Base-by-base conservation (phyloP, 31 red algal genomes). In the Porphyra umbilicalis region DNA sequence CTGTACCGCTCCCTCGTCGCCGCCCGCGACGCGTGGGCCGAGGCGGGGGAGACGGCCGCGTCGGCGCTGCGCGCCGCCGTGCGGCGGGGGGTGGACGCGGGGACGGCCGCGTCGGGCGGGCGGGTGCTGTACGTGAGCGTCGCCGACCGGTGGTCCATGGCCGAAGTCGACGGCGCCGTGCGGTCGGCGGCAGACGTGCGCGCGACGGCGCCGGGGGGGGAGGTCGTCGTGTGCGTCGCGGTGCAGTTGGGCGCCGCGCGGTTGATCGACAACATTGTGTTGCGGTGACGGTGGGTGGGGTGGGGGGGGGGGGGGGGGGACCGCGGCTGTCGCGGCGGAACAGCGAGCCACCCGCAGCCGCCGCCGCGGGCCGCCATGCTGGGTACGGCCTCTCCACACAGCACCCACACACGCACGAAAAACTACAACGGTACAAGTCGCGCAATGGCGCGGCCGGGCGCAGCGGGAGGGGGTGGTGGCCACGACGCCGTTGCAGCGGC, bases 221-320 rank as follows among this genome's bases (percentile, higher is more conserved):
- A 90, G n/a, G 38, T 44, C 81, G 20, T 84, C 30, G 74, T 83
- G 2, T 85, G 91, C 76, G 35, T 94, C 32, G 95, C 95, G 39
- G 92, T 81, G 25, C 78, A 85, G 40, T 32, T 97, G n/a, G 95
- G 95, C 36, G 75, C 75, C 13, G 89, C 95, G 3, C 82, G 95
- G 11, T 84, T 97, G 8, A 97, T 97, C 76, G 95, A 97, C 79
- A 97, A 97, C 71, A 79, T 94, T 82, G 82, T 86, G 8, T 40
- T 93, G 35, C 57, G 57, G 57, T 71, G 57, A 71, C 4, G 57
- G 57, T 29, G 57, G 0, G 25, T 0, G 57, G 57, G 57, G 57
- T 5, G 25, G 57, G 25, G 2, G 25, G 57, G 20, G 57, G 20
- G 2, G 57, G 3, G 13, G 57, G 57, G 2, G 30, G 25, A 71